Percentiles rank a stretch among this genome's conserved stretches.
phyloP scores from a whole-genome alignment of 495 filamentous ascomycete species.

The Opeltia flavorubescens region DNA sequence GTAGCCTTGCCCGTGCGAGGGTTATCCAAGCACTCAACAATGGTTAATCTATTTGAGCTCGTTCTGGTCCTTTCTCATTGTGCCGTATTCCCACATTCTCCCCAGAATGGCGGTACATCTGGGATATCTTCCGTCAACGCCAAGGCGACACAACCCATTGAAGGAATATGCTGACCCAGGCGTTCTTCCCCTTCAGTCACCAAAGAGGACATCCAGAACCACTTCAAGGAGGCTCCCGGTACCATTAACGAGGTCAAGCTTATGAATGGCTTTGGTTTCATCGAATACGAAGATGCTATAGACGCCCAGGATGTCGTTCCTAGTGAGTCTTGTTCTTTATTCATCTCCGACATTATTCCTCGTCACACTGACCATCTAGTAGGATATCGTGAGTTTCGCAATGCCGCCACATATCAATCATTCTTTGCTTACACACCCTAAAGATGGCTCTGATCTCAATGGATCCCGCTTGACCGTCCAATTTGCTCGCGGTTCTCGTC shows the following conservation, averaged over 20 bases:
- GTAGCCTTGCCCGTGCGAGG: slow-evolving; percentile 6
- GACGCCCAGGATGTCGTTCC: slow-evolving; percentile 96
- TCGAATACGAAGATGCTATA: slow-evolving; percentile 95
- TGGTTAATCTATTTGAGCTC: not conserved
- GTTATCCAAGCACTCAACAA: not conserved
- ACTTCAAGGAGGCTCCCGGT: slow-evolving; percentile 92
- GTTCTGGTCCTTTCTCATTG: too few relatives aligned
- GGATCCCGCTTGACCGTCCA: slow-evolving; percentile 93
- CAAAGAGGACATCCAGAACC: slow-evolving; percentile 89
- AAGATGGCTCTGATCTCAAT: slow-evolving; percentile 96
- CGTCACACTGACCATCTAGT: slow-evolving; percentile 13
- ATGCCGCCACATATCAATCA: not conserved
- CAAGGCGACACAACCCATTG: too few relatives aligned
- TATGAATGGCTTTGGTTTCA: slow-evolving; percentile 99
- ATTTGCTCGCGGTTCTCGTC: slow-evolving; percentile 88
- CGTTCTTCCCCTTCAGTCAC: slow-evolving; percentile 47
- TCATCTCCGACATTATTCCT: not conserved
- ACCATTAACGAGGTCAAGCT: slow-evolving; percentile 98
- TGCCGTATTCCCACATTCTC: too few relatives aligned
- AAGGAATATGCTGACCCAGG: slow-evolving; percentile 22
- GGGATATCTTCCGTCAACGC: too few relatives aligned
- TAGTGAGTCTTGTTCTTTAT: slow-evolving; percentile 40
- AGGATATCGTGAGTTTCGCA: slow-evolving; percentile 40
- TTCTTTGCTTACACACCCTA: slow-evolving; percentile 7
- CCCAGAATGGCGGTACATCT: too few relatives aligned